These are phyloP conservation scores for Mallotus japonicus DNA, from an alignment of 441 rosid species.

Conservation along the genomic window DNA sequence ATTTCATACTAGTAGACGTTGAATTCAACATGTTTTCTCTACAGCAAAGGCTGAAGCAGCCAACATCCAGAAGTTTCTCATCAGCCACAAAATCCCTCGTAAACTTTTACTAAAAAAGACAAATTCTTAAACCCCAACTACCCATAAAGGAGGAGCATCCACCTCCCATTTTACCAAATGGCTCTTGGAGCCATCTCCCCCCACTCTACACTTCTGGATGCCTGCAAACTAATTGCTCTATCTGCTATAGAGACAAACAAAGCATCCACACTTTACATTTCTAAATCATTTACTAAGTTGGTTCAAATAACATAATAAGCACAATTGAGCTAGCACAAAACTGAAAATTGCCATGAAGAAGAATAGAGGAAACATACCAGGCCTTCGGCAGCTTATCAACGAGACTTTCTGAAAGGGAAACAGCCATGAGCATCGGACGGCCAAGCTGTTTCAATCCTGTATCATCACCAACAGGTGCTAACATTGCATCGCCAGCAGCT, in stretches of 20 bases:
- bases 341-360: not conserved
- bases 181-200: not conserved
- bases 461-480: slow-evolving; percentile 33
- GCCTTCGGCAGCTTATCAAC: slow-evolving; percentile 71
- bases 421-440: slow-evolving; percentile 86
- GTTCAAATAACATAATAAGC: not conserved
- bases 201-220: not conserved
- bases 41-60: not conserved
- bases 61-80: not conserved
- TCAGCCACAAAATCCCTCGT: not conserved
- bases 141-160: not conserved
- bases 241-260: not conserved
- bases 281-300: not conserved
- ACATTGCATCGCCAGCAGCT: slow-evolving; percentile 30
- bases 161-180: not conserved
- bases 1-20: not conserved
- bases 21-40: not conserved
- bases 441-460: slow-evolving; percentile 51
- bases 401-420: slow-evolving; percentile 51
- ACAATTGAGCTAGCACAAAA: not conserved
- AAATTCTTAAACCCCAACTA: not conserved
- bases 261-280: slow-evolving; percentile 4
- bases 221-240: not conserved
- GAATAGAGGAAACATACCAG: slow-evolving; percentile 53
- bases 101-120: not conserved